Evolutionary conservation across 2,329 filamentous ascomycete species (phyloP), one percentile per base, ranked within the genome.

Genomic region (Davidsoniella neocaledoniae): DNA sequence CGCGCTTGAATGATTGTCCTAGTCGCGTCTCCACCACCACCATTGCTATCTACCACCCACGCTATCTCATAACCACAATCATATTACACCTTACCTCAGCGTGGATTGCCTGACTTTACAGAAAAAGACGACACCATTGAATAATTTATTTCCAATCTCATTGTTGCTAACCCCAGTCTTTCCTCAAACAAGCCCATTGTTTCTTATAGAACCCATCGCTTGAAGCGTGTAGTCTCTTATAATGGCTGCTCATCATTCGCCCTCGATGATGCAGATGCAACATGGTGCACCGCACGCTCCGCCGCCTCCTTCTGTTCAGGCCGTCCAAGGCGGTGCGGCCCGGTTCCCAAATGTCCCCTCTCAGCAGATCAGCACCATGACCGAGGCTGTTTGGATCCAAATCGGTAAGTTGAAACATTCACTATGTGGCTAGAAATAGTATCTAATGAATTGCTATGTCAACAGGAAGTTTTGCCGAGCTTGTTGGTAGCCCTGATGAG

Each of bases 371-470:
- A 73, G 78, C 5, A 70, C 77, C 5, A 75, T 90, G 60, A 96
- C 94, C 59, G 90, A 96, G 66, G 73, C 75, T 45, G 80, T 94
- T 50, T 96, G 90, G 90, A 74, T 94, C 61, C 84, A 91, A 63
- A 83, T 96, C 57, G 90, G 87, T 94, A 81, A 55, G 79, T 65
- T 40, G 25, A 3, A 39, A 7, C n/a, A 19, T 9, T 14, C 16
- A 38, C 21, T 40, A 19, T 43, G 8, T 4, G 9, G 16, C 6
- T 16, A 2, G 10, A 17, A 41, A 17, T 16, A 23, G 9, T 7
- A n/a, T 42, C 19, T 25, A 29, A 14, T 12, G n/a, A 50, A 43
- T 17, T 49, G 48, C 39, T 25, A 37, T 26, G n/a, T 17, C 9
- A 47, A 49, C 54, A 94, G 88, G 90, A 37, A 84, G 79, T 58